Conservation (phyloP, 768 basidiomycete species). For the Kwoniella mangroviensis region DNA sequence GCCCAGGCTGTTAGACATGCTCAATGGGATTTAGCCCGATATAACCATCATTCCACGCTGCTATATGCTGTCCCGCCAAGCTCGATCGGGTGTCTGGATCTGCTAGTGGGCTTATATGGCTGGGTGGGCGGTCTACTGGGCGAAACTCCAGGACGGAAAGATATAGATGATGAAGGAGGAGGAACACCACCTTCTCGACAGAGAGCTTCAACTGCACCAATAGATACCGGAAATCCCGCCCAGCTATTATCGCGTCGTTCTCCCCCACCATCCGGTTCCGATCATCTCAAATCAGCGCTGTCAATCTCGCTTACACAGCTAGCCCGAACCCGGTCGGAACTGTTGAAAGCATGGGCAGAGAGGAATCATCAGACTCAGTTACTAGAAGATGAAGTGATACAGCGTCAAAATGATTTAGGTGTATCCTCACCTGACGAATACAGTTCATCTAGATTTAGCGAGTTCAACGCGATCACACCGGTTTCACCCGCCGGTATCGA, state of each 20-base stretch:
- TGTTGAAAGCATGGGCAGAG: constrained; percentile 42
- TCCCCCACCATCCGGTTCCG: neutral
- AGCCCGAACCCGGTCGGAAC: constrained; percentile 25
- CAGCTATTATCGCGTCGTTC: constrained; percentile 7
- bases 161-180: constrained; percentile 11
- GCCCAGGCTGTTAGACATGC: constrained; percentile 46
- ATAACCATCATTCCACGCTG: constrained; percentile 49
- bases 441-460: neutral
- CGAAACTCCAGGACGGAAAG: constrained; percentile 28
- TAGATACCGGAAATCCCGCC: neutral
- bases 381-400: constrained; percentile 34
- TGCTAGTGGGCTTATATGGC: constrained; percentile 45
- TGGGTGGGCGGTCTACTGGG: constrained; percentile 44
- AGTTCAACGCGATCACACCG: constrained; percentile 16
- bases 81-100: constrained; percentile 44
- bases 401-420: constrained; percentile 25
- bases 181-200: neutral
- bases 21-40: constrained; percentile 45
- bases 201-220: constrained; percentile 15
- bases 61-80: constrained; percentile 51
- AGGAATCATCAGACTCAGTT: constrained; percentile 35
- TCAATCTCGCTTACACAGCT: constrained; percentile 33
- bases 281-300: constrained; percentile 29
- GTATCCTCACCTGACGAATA: constrained; percentile 7
- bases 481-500: constrained; percentile 35